Evolutionary conservation across 768 basidiomycete genomes (phyloP).

Genomic region (Tephrocybe sp.): DNA sequence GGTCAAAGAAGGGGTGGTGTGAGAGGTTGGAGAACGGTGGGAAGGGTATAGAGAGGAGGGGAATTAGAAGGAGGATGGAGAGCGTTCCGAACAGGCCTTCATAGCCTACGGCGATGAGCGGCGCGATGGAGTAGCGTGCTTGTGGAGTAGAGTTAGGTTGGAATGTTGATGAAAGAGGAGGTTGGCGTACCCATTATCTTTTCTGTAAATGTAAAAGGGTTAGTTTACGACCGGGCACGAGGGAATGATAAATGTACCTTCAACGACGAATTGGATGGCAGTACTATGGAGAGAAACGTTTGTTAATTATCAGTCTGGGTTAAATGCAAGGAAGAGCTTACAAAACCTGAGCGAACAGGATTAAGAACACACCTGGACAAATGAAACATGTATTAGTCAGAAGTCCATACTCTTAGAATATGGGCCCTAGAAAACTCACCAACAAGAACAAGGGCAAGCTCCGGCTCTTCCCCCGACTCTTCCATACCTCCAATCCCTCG

Average conservation of each 20-base stretch:
- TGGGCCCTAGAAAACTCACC: slow-evolving; percentile 46
- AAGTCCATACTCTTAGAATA: no score
- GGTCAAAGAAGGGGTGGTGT: slow-evolving; percentile 84
- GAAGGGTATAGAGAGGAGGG: slow-evolving; percentile 73
- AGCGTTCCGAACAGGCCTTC: slow-evolving; percentile 90
- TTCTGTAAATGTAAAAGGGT: slow-evolving; percentile 40
- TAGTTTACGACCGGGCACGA: slow-evolving; percentile 6
- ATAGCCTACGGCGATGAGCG: slow-evolving; percentile 88
- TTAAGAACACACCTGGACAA: slow-evolving; percentile 74
- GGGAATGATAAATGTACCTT: slow-evolving; percentile 37
- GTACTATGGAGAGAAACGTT: slow-evolving; percentile 52
- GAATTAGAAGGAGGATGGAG: slow-evolving; percentile 76
- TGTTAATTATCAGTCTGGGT: not conserved
- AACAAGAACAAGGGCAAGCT: slow-evolving; percentile 68
- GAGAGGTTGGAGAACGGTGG: slow-evolving; percentile 60
- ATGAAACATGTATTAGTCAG: slow-evolving; percentile 10
- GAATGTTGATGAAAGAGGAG: not conserved
- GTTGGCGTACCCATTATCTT: slow-evolving; percentile 71
- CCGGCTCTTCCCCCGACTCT: slow-evolving; percentile 44
- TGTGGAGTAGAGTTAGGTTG: not conserved
- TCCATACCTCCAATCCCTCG: slow-evolving; percentile 15
- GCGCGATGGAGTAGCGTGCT: slow-evolving; percentile 75
- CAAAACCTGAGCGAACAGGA: slow-evolving; percentile 95
- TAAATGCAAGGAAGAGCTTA: slow-evolving; percentile 34
- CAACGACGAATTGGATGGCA: slow-evolving; percentile 88